Base-by-base conservation (phyloP, 2,329 filamentous ascomycete species). In the Furcasterigmium sp. region DNA sequence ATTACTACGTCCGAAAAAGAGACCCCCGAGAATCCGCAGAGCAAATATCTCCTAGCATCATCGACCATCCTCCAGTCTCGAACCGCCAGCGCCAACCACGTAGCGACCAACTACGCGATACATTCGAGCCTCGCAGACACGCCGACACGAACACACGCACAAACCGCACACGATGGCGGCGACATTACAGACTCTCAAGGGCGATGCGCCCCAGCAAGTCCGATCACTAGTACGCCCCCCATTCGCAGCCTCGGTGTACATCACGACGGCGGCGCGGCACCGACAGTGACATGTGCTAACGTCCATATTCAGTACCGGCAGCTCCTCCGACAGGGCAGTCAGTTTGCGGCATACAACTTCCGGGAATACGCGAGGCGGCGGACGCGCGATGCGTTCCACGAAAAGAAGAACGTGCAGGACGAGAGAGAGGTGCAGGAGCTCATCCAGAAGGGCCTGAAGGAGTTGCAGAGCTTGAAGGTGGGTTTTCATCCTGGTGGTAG, bases 271-370 rank as follows among this genome's bases (percentile, higher is more conserved):
- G n/a, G n/a, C n/a, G n/a, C n/a, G n/a, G n/a, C n/a, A n/a, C n/a
- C n/a, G 23, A 36, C n/a, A 23, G 42, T 47, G 14, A 47, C 42
- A 26, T 15, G 4, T 37, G 15, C 21, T 14, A n/a, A n/a, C n/a
- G n/a, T n/a, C n/a, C n/a, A n/a, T n/a, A n/a, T n/a, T 14, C 51
- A 95, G 91, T 97, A 95, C 69, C 91, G 93, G 53, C 91, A 91
- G 59, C 74, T 98, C 56, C 75, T 97, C 57, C 86, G 91, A 55
- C 86, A 93, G 64, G 83, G 89, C 49, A 76, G 78, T 49, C 87
- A 95, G 60, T 97, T 98, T 66, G 80, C 89, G 49, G 82, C 86
- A 54, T 98, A 97, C 75, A 98, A 97, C 70, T 98, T 96, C 76
- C 82, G 93, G 69, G 91, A 96, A 65, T 98, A 98, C 67, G 91